A percentile compares a stretch with the other conserved stretches of the same genome.
These are phyloP conservation scores for Coniella vitis DNA, from an alignment of 2,329 filamentous ascomycete genomes.

Conservation along the genomic window DNA sequence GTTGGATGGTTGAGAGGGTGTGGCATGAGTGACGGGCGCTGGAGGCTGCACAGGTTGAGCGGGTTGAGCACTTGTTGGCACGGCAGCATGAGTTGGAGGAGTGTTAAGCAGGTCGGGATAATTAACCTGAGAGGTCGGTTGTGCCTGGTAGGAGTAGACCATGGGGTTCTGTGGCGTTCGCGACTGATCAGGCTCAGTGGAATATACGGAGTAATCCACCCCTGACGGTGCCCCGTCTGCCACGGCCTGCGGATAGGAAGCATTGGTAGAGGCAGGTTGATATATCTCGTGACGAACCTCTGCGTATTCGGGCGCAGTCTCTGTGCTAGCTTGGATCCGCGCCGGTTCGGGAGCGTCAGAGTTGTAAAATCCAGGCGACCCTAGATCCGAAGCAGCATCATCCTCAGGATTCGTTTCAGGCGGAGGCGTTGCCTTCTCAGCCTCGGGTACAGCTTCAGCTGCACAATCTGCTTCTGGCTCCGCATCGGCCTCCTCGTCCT, in stretches of 20 bases:
- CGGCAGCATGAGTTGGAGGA: slow-evolving; percentile 1
- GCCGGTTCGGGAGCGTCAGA: slow-evolving; percentile 21
- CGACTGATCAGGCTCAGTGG: neutral
- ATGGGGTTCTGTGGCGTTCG: neutral
- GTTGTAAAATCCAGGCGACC: slow-evolving; percentile 12
- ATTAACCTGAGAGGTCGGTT: slow-evolving; percentile 1
- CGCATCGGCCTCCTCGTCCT: slow-evolving; percentile 2
- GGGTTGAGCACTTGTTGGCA: neutral
- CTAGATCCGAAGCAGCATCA: slow-evolving; percentile 12
- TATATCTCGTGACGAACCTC: slow-evolving; percentile 22
- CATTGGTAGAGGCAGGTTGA: slow-evolving; percentile 20
- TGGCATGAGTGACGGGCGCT: neutral
- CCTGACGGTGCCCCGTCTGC: slow-evolving; percentile 3
- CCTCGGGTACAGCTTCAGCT: neutral
- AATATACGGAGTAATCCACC: slow-evolving; percentile 7
- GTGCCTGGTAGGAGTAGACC: slow-evolving; percentile 8
- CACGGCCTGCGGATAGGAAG: slow-evolving; percentile 21
- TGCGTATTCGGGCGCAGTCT: slow-evolving; percentile 16
- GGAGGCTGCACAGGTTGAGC: slow-evolving; percentile 1
- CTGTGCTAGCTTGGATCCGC: slow-evolving; percentile 21
- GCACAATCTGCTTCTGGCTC: neutral
- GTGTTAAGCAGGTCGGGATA: slow-evolving; percentile 1
- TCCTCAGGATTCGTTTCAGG: slow-evolving; percentile 2
- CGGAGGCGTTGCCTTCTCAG: neutral
- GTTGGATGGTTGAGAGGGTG: neutral